phyloP scores from a whole-genome alignment of 257 asterid species.

The Solanum rostratum region DNA sequence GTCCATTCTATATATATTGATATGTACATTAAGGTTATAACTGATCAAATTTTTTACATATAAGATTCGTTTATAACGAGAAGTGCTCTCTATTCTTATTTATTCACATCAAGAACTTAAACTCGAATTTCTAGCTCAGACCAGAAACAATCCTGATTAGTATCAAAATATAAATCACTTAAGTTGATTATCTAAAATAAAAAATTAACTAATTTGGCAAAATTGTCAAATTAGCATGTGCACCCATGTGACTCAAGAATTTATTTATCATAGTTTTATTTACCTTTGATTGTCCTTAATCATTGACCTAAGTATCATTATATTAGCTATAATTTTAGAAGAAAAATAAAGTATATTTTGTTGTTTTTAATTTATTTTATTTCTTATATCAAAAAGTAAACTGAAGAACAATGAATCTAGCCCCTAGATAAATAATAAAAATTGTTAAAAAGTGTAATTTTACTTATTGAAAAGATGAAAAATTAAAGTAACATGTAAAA shows the following conservation, averaged over 20 bases:
- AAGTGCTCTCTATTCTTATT: too few relatives aligned
- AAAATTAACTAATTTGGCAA: not conserved
- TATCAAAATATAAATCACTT: not conserved
- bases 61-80: too few relatives aligned
- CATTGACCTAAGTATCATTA: not conserved
- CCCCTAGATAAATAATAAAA: not conserved
- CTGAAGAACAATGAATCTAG: not conserved
- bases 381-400: not conserved
- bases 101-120: accelerated
- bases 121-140: not conserved
- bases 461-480: not conserved
- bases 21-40: not conserved
- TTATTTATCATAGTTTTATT: not conserved
- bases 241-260: not conserved
- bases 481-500: not conserved
- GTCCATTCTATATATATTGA: not conserved
- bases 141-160: accelerated
- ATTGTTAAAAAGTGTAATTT: not conserved
- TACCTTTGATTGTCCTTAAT: not conserved
- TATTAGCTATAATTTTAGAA: not conserved
- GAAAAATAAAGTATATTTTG: not conserved
- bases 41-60: not conserved
- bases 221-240: not conserved
- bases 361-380: not conserved
- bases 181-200: too few relatives aligned